phyloP scores from a whole-genome alignment of 2,329 filamentous ascomycete species.

The Aspergillus persii region DNA sequence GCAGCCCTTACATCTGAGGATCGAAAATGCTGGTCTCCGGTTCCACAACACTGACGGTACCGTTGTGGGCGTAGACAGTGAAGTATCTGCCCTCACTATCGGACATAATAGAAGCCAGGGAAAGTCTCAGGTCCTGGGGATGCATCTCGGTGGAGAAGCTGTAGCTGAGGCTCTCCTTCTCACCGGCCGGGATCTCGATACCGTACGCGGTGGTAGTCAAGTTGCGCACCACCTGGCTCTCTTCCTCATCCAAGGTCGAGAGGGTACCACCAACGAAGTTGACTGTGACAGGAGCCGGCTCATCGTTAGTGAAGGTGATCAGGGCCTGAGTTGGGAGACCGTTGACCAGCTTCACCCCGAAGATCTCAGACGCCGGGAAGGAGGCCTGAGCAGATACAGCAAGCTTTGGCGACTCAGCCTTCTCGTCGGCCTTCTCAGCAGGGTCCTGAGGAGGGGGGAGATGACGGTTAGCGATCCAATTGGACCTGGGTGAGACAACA shows the following conservation, averaged over 20 bases:
- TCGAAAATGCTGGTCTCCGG: constrained; percentile 88
- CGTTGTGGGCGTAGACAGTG: constrained; percentile 77
- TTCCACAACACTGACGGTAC: constrained; percentile 82
- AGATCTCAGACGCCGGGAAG: constrained; percentile 72
- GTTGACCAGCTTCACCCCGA: constrained; percentile 94
- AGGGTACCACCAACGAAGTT: constrained; percentile 75
- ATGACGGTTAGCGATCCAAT: constrained; percentile 23
- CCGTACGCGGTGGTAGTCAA: constrained; percentile 74
- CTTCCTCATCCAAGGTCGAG: constrained; percentile 55
- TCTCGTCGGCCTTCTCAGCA: constrained; percentile 64
- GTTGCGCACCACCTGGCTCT: constrained; percentile 72
- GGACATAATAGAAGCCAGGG: constrained; percentile 71
- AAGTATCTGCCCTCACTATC: constrained; percentile 66
- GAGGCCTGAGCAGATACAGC: constrained; percentile 56
- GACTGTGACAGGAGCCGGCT: constrained; percentile 71
- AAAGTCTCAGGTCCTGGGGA: constrained; percentile 80
- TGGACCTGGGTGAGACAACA: constrained; percentile 8
- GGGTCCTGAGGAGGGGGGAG: constrained; percentile 44
- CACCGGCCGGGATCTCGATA: constrained; percentile 70
- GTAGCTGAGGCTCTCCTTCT: constrained; percentile 75
- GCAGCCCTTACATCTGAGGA: constrained; percentile 76
- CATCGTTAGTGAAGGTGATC: constrained; percentile 80
- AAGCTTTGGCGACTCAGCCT: constrained; percentile 60
- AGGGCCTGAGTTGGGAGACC: constrained; percentile 80
- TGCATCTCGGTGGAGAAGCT: constrained; percentile 87